phyloP scores from a whole-genome alignment of 1,284 basidiomycete species.

The Microbotryum silenes-acaulis region DNA sequence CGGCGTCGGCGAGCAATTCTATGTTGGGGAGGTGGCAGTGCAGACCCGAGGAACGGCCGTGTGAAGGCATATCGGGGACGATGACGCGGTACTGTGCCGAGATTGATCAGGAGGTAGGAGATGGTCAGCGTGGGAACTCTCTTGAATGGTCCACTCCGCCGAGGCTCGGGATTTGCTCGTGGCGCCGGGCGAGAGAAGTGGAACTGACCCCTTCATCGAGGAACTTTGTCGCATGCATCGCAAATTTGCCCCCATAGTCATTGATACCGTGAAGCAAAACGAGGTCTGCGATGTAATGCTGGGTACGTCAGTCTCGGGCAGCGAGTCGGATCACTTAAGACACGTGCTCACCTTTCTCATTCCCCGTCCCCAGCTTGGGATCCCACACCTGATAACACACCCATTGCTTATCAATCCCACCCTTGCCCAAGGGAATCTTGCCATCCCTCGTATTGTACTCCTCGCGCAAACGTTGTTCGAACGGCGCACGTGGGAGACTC shows the following conservation, averaged over 20 bases:
- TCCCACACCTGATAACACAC: conserved; percentile 33
- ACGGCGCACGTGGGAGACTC: conserved; percentile 21
- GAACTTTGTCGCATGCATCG: conserved; percentile 28
- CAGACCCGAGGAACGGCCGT: conserved; percentile 33
- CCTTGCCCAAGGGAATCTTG: neutral
- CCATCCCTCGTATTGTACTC: conserved; percentile 20
- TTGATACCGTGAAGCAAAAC: conserved; percentile 29
- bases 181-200: no score
- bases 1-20: conserved; percentile 22
- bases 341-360: conserved; percentile 5
- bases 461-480: conserved; percentile 19
- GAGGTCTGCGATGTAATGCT: neutral
- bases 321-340: neutral
- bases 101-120: neutral
- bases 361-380: conserved; percentile 5
- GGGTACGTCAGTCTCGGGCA: neutral
- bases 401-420: conserved; percentile 13
- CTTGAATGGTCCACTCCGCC: no score
- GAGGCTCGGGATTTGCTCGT: no score
- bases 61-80: conserved; percentile 31
- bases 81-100: conserved; percentile 25
- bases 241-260: conserved; percentile 33
- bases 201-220: conserved; percentile 27
- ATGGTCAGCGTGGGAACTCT: neutral
- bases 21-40: conserved; percentile 27